Conservation (phyloP, 225 moss, liverwort and hornwort genomes). For the Sphagnum tenellum region DNA sequence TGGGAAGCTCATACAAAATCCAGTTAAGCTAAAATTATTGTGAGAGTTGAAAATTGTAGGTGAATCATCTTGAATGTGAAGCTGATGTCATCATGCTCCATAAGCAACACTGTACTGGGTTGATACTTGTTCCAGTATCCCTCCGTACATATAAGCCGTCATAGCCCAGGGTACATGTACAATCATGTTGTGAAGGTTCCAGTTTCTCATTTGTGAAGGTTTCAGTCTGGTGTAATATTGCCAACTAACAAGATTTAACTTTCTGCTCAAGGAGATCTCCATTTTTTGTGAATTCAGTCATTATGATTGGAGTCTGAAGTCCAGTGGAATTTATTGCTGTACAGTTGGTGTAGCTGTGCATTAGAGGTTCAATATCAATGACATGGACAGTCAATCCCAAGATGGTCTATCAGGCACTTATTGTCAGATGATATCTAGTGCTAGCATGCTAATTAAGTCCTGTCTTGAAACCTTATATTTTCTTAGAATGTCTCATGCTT, state of each 20-base stretch:
- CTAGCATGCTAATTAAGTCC: too few species aligned
- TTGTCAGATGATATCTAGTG: too few species aligned
- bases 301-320: too few species aligned
- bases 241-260: not conserved
- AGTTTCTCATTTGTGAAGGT: constrained; percentile 4
- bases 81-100: constrained; percentile 8
- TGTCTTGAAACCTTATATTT: too few species aligned
- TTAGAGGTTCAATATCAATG: too few species aligned
- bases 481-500: too few species aligned
- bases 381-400: too few species aligned
- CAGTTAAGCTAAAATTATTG: constrained; percentile 7
- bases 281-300: too few species aligned
- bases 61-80: constrained; percentile 4
- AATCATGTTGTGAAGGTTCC: constrained; percentile 1
- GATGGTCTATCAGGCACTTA: too few species aligned
- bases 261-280: too few species aligned
- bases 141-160: constrained; percentile 13
- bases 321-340: too few species aligned
- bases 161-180: constrained; percentile 12
- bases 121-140: constrained; percentile 6
- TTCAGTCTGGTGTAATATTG: constrained; percentile 1
- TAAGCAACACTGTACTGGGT: constrained; percentile 4
- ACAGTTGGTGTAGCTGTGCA: too few species aligned
- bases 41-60: constrained; percentile 4
- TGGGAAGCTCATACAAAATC: not conserved